Conservation (phyloP, 768 basidiomycete species). For the Leccinum uliginosum region DNA sequence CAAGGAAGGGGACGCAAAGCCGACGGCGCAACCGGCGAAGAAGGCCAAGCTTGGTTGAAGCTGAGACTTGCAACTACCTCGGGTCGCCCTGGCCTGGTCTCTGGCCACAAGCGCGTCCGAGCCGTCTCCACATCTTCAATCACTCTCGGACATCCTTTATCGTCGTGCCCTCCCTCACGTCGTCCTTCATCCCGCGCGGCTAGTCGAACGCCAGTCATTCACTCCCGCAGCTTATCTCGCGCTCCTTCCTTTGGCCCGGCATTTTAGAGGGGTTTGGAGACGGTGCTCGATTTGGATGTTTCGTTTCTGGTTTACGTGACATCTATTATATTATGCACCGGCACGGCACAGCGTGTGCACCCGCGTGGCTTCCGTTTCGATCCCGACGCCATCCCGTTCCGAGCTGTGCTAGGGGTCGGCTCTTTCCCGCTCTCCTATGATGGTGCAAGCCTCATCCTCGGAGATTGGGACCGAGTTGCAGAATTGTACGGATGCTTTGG, state of each 20-base stretch:
- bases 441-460: too few relatives aligned
- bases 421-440: too few relatives aligned
- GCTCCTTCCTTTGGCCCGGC: slow-evolving; percentile 58
- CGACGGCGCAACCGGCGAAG: slow-evolving; percentile 61
- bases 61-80: slow-evolving; percentile 25
- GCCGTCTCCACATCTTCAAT: slow-evolving; percentile 52
- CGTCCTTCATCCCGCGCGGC: slow-evolving; percentile 68
- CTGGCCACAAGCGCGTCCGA: slow-evolving; percentile 53
- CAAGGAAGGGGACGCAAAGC: slow-evolving; percentile 62
- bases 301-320: slow-evolving; percentile 33
- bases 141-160: slow-evolving; percentile 60
- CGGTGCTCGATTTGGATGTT: slow-evolving; percentile 48
- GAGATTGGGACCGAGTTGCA: too few relatives aligned
- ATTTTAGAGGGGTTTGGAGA: slow-evolving; percentile 36
- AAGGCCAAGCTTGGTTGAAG: slow-evolving; percentile 58
- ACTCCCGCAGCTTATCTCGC: slow-evolving; percentile 55
- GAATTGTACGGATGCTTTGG: too few relatives aligned
- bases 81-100: slow-evolving; percentile 32
- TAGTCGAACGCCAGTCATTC: slow-evolving; percentile 49
- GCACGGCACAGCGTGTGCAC: too few relatives aligned
- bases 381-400: too few relatives aligned
- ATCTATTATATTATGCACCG: too few relatives aligned
- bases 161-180: slow-evolving; percentile 61
- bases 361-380: too few relatives aligned
- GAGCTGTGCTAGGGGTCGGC: too few relatives aligned